Evolutionary conservation across 768 basidiomycete species (phyloP).

Genomic region (Tephrocybe sp.): DNA sequence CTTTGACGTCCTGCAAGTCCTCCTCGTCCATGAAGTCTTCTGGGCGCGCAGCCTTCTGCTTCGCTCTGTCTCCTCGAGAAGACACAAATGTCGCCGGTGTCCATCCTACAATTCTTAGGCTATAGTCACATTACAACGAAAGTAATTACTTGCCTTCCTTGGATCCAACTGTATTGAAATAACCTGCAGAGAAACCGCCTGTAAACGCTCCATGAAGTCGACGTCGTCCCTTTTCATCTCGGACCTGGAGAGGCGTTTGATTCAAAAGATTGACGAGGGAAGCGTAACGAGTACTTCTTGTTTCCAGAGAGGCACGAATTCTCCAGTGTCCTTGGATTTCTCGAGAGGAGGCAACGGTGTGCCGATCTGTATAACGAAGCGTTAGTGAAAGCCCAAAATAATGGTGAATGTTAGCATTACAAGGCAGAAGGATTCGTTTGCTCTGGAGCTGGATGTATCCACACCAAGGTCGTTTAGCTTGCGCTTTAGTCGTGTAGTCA

Average conservation of each 20-base stretch:
- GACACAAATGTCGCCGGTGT: constrained; percentile 90
- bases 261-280: constrained; percentile 2
- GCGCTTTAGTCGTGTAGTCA: constrained; percentile 18
- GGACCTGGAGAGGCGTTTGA: constrained; percentile 49
- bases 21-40: constrained; percentile 99
- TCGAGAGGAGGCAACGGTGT: constrained; percentile 94
- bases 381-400: neutral
- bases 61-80: constrained; percentile 74
- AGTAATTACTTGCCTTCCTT: constrained; percentile 72
- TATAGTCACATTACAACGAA: neutral
- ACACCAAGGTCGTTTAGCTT: constrained; percentile 20
- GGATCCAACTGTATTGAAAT: constrained; percentile 94
- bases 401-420: constrained; percentile 3
- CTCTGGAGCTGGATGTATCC: constrained; percentile 17
- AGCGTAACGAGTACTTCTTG: constrained; percentile 68
- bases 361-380: constrained; percentile 62
- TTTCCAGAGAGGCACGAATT: constrained; percentile 97
- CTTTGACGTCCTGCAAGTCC: constrained; percentile 80
- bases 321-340: constrained; percentile 86
- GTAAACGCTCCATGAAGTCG: constrained; percentile 98
- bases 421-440: constrained; percentile 20
- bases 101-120: constrained; percentile 68
- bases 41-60: constrained; percentile 57
- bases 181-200: constrained; percentile 96
- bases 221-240: constrained; percentile 90